Evolutionary conservation across 495 filamentous ascomycete species (phyloP).

Genomic region (Daldinia grandis): DNA sequence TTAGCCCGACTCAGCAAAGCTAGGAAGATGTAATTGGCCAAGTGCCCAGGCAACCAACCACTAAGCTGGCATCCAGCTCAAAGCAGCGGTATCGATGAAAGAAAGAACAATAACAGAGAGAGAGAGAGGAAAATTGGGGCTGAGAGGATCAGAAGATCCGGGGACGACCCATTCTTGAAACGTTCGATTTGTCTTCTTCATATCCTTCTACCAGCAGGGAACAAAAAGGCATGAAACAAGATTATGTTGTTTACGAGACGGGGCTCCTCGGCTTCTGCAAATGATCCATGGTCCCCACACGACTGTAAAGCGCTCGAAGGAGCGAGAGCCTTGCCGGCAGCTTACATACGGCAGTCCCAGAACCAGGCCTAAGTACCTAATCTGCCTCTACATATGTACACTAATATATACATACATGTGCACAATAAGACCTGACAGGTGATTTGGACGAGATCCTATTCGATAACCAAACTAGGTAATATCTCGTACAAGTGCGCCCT

Average conservation of each 20-base stretch:
- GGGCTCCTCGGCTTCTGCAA: not conserved
- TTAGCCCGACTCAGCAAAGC: slow-evolving; percentile 2
- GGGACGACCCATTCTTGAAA: slow-evolving; percentile 31
- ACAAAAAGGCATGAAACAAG: slow-evolving; percentile 17
- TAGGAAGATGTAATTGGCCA: not conserved
- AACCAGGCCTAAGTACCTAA: not conserved
- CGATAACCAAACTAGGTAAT: slow-evolving; percentile 2
- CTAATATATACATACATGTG: not conserved
- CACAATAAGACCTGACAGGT: not conserved
- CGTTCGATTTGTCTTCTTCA: slow-evolving; percentile 1
- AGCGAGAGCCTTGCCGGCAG: slow-evolving; percentile 17
- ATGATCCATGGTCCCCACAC: slow-evolving; percentile 8
- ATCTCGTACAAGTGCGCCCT: slow-evolving; percentile 1
- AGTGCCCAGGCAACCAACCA: slow-evolving; percentile 4
- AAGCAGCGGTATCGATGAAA: slow-evolving; percentile 11
- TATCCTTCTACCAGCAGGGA: slow-evolving; percentile 1
- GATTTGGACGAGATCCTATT: not conserved
- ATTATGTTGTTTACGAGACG: slow-evolving; percentile 4
- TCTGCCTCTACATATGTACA: too few species aligned
- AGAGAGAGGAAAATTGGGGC: not conserved
- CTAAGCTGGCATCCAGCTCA: not conserved
- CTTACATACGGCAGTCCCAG: slow-evolving; percentile 20
- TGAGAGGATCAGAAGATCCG: slow-evolving; percentile 22
- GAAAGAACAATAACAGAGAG: not conserved
- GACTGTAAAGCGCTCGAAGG: slow-evolving; percentile 12